A percentile compares a stretch with the other conserved stretches of the same genome.
These are phyloP conservation scores for Phytophthora agathidicida DNA, from an alignment of 352 stramenopile genomes.

Conservation along the genomic window DNA sequence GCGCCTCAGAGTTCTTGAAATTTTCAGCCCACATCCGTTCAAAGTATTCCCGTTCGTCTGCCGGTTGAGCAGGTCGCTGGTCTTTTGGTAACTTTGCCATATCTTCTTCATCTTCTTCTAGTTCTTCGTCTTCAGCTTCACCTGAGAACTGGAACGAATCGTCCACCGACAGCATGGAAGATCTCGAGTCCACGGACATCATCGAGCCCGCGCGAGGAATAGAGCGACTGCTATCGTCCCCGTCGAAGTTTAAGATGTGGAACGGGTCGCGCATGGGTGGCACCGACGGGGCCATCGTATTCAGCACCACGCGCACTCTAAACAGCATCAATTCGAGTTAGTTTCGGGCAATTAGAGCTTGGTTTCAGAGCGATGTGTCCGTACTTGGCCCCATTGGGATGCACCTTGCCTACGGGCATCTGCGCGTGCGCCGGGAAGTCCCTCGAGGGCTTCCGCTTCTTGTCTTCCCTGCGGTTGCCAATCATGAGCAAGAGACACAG, in stretches of 20 bases:
- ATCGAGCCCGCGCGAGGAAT: slow-evolving; percentile 53
- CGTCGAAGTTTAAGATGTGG: slow-evolving; percentile 71
- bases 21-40: slow-evolving; percentile 83
- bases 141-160: slow-evolving; percentile 58
- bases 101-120: slow-evolving; percentile 43
- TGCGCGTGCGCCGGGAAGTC: slow-evolving; percentile 81
- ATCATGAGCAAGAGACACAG: slow-evolving; percentile 21
- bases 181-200: slow-evolving; percentile 68
- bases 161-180: slow-evolving; percentile 65
- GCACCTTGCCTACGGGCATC: slow-evolving; percentile 66
- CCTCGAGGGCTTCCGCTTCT: slow-evolving; percentile 85
- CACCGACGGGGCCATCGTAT: slow-evolving; percentile 49
- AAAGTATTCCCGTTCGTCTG: slow-evolving; percentile 84
- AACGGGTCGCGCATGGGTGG: slow-evolving; percentile 81
- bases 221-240: slow-evolving; percentile 29
- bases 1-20: slow-evolving; percentile 81
- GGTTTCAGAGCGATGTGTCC: neutral
- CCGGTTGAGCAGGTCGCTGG: slow-evolving; percentile 71
- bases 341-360: too few relatives aligned
- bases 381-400: slow-evolving; percentile 41
- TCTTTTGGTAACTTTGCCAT: slow-evolving; percentile 65
- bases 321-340: slow-evolving; percentile 1
- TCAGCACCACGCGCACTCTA: slow-evolving; percentile 60
- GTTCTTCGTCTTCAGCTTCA: slow-evolving; percentile 25
- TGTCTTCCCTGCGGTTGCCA: slow-evolving; percentile 56